Base-by-base conservation (phyloP, 2,329 filamentous ascomycete species). In the Drechslerella dactyloides region DNA sequence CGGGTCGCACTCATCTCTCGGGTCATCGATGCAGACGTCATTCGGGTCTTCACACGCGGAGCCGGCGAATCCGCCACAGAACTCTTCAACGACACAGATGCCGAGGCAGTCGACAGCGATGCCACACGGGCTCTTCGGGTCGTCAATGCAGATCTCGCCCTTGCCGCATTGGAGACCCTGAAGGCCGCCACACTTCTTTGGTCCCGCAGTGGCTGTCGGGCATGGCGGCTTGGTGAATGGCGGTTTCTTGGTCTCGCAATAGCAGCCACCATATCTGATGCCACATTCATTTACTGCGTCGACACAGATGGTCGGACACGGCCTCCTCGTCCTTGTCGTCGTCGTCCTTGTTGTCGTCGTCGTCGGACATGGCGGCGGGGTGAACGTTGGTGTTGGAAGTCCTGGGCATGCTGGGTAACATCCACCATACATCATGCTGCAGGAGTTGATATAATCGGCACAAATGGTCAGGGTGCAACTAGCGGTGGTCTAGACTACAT, bases 1-100 rank as follows among this genome's bases (percentile, higher is more conserved):
- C 1, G 78, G 77, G 75, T 80, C 78, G 70, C 82, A 83, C 13
- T 78, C 76, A 74, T 83, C 82, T 19, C 78, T 75, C 5, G 81
- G 80, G 73, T 82, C 80, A 76, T 83, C 81, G 37, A 80, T 75
- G 69, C 82, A 83, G 5, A 76, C 75, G 76, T 79, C 76, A 1
- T 75, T 77, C 56, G 60, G 60, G 4, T 64, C 53, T 6, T 75
- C 59, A 68, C 82, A 83, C 1, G 0, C 27, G 21, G 78, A 75
- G 0, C 78, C 80, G 0, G 77, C 78, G 54, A 83, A 79, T 0
- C 81, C 82, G 33, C 81, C 81, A 69, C 82, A 83, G 60, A 61
- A 61, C 30, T 72, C 24, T 19, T 56, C 60, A 3, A 63, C 53
- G 30, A 72, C 44, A 24, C 68, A 72, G 30, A 72, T 65, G 35